Base-by-base conservation (phyloP, 495 filamentous ascomycete genomes). In the Penicillium soppii region DNA sequence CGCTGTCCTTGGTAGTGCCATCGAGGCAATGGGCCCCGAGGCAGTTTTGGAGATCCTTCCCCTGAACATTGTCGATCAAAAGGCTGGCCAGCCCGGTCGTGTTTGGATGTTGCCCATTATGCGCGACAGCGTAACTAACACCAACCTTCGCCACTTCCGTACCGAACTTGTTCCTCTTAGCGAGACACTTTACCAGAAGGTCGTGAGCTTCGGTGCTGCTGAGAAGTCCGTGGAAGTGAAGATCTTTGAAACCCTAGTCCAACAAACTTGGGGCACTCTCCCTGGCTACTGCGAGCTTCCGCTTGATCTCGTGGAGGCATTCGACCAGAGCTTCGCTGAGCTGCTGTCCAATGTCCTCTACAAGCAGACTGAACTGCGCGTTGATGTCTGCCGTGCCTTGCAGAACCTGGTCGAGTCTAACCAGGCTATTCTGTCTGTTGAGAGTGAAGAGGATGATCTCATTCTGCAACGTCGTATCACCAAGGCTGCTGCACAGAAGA, bases 51-150 rank as follows among this genome's bases (percentile, higher is more conserved):
- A 80, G 3, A 82, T 96, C 35, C 72, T 98, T 25, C 91, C 94
- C 5, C 73, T 97, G 26, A 96, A 96, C 61, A 81, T 98, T 7
- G 73, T 77, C 15, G 86, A 88, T 56, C 87, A 92, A 32, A 82
- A 82, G 53, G 74, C 78, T 33, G 87, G 87, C 15, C 81, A 92
- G 55, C 81, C 87, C 12, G 94, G 95, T 41, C 77, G 95, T 65
- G 94, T 94, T 22, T 98, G 94, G 94, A 82, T 98, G 69, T 75
- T 98, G 13, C 94, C 94, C 6, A 81, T 97, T 30, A 76, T 98
- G 30, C 84, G 94, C 26, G 89, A 95, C 63, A 82, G 85, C 54
- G 86, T 91, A 7, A 82, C 81, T 49, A 96, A 96, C 67, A 91
- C 95, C 4, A 82, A 88, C 22, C 79, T 98, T 6, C 74, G 75